Base-by-base conservation (phyloP, 2,329 filamentous ascomycete species). In the Gliomastix tumulicola region DNA sequence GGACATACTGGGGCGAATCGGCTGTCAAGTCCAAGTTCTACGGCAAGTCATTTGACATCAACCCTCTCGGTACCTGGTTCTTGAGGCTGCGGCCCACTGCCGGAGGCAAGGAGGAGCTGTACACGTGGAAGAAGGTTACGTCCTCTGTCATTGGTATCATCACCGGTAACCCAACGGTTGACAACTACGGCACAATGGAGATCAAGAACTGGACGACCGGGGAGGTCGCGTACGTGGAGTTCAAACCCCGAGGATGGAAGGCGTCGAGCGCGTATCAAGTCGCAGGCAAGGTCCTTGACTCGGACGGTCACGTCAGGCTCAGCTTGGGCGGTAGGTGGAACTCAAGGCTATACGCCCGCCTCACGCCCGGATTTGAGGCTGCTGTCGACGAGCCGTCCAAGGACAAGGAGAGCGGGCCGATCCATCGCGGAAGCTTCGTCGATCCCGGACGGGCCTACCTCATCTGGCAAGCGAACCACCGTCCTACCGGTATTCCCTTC, bases 81-180 rank as follows among this genome's bases (percentile, higher is more conserved):
- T 66, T 97, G 41, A 86, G 76, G 52, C 69, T 98, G 20, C 82
- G 88, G 2, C 88, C 89, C 1, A 75, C 74, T 1, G 69, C 77
- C 4, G 87, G 84, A 4, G 83, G 80, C 9, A 82, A 84, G 49
- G 81, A 85, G 44, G 92, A 98, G 48, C 68, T 96, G 3, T 98
- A 94, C 62, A 96, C 90, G 0, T 98, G 92, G 92, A 97, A 96
- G 65, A 98, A 98, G 65, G 88, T 96, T 15, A 97, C 89, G 1
- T 92, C 88, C 2, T 94, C 89, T 3, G 92, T 98, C n/a, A 82
- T 97, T 41, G 92, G 92, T 40, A 98, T 98, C 59, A 96, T 98
- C 51, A 97, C 90, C 0, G 92, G 92, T 33, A 95, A 87, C 49
- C 92, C 92, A 0, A 86, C 85, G 0, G 86, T 98, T n/a, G 92